These are phyloP conservation scores for Pichia insulana DNA, from an alignment of 805 yeast genomes.

Conservation along the genomic window DNA sequence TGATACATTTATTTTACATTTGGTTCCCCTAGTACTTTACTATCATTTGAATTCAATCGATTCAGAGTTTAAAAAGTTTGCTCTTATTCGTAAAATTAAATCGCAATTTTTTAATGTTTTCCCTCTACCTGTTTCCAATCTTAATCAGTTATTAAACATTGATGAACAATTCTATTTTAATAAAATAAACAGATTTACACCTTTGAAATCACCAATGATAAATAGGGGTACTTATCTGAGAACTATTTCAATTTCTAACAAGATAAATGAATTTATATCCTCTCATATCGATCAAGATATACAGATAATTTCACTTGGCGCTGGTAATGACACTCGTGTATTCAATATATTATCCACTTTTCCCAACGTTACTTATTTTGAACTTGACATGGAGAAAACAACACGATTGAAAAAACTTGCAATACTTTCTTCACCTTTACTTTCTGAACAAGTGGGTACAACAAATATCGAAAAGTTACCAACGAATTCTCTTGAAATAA, in stretches of 20 bases:
- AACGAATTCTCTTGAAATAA: conserved; percentile 13
- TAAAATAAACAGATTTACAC: conserved; percentile 1
- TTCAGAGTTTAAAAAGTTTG: conserved; percentile 28
- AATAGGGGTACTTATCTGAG: conserved; percentile 65
- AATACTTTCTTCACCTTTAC: conserved; percentile 27
- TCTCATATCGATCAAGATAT: conserved; percentile 21
- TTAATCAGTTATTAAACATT: conserved; percentile 1
- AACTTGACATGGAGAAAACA: conserved; percentile 55
- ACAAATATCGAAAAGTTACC: conserved; percentile 1
- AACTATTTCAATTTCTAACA: conserved; percentile 41
- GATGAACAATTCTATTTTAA: background rate
- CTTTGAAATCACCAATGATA: conserved; percentile 49
- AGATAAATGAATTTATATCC: conserved; percentile 35
- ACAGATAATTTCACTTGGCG: conserved; percentile 65
- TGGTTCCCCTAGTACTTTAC: conserved; percentile 28
- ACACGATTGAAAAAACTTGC: conserved; percentile 42
- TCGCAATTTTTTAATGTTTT: conserved; percentile 29
- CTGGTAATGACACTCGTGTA: conserved; percentile 71
- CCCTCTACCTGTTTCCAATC: background rate
- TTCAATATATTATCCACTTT: conserved; percentile 37
- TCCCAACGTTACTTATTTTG: conserved; percentile 37
- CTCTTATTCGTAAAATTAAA: conserved; percentile 30
- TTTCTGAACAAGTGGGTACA: conserved; percentile 1
- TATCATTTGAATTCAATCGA: conserved; percentile 29
- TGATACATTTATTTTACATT: conserved; percentile 30